Evolutionary conservation across 345 rosid genomes (phyloP), one percentile per base, ranked within the genome.

Genomic region (Crucihimalaya himalaica): DNA sequence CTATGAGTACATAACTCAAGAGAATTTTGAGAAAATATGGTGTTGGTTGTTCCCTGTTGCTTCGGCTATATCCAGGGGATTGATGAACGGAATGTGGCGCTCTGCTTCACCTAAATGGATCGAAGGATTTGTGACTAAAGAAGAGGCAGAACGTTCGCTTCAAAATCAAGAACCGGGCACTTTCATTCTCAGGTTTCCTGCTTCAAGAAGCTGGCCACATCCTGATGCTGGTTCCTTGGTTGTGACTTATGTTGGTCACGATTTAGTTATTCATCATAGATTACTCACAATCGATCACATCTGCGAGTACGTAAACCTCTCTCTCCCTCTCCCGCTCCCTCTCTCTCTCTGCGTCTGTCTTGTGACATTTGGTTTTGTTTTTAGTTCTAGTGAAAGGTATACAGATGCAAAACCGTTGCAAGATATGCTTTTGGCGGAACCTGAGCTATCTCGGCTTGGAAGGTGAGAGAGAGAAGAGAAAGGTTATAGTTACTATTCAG

Each of bases 191-290:
- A 85, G 96, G 80, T 95, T 95, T 73, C 99, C 99, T 55, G 89
- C 86, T 74, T 88, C 97, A 58, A 87, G 99, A 86, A 90, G 90
- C 85, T 95, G 99, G 98, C 98, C 99, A 47, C 99, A 92, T 75
- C 94, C 98, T 27, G 99, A 92, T 75, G 84, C 98, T 32, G 98
- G 99, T 72, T 82, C 87, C 81, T 83, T 95, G 74, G 78, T 95
- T 70, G 98, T 89, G 73, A 86, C 94, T 55, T 92, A 90, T 67
- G 87, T 95, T 32, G 92, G 91, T 66, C 76, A 68, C 21, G 96
- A 95, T 81, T 84, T 81, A 71, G 58, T 75, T 40, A 64, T 92
- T 68, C 92, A 79, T 61, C 90, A 92, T 83, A 78, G 86, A 81
- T 75, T 83, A 63, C 91, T 95, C 61, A 76, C 81, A 54, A 65